A percentile compares a stretch with the other conserved stretches of the same genome.
These are phyloP conservation scores for Artemisia argyi DNA, from an alignment of 129 eudicot genomes.

Conservation along the genomic window DNA sequence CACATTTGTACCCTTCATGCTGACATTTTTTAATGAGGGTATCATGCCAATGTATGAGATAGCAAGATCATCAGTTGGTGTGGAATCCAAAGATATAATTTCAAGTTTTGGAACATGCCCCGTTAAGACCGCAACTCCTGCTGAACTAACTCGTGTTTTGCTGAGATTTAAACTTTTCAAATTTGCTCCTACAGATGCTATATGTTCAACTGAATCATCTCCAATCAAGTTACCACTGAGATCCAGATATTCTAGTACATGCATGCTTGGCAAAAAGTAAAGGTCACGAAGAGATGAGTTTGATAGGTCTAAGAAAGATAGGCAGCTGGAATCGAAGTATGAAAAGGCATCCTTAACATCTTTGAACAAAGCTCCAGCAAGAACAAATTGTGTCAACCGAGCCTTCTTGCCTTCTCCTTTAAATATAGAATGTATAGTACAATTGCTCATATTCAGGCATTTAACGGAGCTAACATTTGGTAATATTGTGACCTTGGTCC, in stretches of 20 bases:
- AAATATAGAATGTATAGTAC: slow-evolving; percentile 59
- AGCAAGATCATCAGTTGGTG: slow-evolving; percentile 68
- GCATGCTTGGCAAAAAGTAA: slow-evolving; percentile 52
- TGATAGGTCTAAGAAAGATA: slow-evolving; percentile 63
- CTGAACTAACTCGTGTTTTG: slow-evolving; percentile 69
- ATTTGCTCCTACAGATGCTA: slow-evolving; percentile 60
- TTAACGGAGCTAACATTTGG: slow-evolving; percentile 53
- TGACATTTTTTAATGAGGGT: slow-evolving; percentile 64
- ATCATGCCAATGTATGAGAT: slow-evolving; percentile 65
- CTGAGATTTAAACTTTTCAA: slow-evolving; percentile 61
- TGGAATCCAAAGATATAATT: slow-evolving; percentile 53
- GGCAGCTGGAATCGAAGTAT: slow-evolving; percentile 44
- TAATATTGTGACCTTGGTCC: slow-evolving; percentile 73
- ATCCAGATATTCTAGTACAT: slow-evolving; percentile 58
- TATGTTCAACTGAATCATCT: slow-evolving; percentile 54
- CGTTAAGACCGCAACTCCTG: slow-evolving; percentile 63
- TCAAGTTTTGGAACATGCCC: slow-evolving; percentile 81
- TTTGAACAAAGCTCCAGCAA: slow-evolving; percentile 54
- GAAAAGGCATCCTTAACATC: slow-evolving; percentile 51
- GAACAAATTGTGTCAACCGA: slow-evolving; percentile 46
- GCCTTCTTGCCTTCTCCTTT: slow-evolving; percentile 55
- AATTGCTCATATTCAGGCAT: slow-evolving; percentile 82
- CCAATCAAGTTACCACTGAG: slow-evolving; percentile 50
- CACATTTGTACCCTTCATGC: slow-evolving; percentile 58
- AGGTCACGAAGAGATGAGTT: slow-evolving; percentile 50